A percentile compares a stretch with the other conserved stretches of the same genome.
These are phyloP conservation scores for Metschnikowia matae DNA, from an alignment of 805 yeast genomes.

Conservation along the genomic window DNA sequence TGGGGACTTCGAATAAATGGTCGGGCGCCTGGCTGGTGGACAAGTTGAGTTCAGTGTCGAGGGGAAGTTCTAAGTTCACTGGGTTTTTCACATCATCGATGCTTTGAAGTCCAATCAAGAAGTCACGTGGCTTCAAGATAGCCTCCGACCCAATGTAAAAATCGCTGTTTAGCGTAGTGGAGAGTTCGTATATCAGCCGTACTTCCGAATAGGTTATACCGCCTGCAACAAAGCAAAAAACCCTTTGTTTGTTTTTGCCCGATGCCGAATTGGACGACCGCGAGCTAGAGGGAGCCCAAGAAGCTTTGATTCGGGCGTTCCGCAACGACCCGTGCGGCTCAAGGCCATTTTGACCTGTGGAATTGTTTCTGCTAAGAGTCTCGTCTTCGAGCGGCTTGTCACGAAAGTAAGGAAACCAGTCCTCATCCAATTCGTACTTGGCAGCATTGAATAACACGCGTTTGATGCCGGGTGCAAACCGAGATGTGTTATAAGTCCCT, in stretches of 20 bases:
- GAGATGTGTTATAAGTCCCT: constrained; percentile 58
- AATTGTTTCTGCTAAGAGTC: constrained; percentile 18
- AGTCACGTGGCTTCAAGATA: constrained; percentile 49
- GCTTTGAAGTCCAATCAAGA: constrained; percentile 39
- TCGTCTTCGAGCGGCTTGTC: constrained; percentile 64
- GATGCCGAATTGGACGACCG: constrained; percentile 15
- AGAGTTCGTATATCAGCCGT: constrained; percentile 68
- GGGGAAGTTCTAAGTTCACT: constrained; percentile 37
- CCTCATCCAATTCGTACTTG: constrained; percentile 50
- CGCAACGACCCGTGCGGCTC: constrained; percentile 14
- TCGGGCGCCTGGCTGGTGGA: constrained; percentile 16
- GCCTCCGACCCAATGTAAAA: constrained; percentile 41
- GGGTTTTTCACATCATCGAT: constrained; percentile 36
- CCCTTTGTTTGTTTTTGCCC: constrained; percentile 48
- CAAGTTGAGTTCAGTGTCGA: constrained; percentile 11
- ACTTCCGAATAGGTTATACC: constrained; percentile 84
- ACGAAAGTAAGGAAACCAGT: constrained; percentile 66
- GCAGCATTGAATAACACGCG: constrained; percentile 51
- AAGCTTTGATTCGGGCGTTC: constrained; percentile 17
- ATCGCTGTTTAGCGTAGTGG: constrained; percentile 60
- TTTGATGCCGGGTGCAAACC: constrained; percentile 69
- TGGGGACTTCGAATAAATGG: constrained; percentile 14
- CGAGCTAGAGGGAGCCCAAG: constrained; percentile 18
- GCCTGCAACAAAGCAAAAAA: constrained; percentile 82
- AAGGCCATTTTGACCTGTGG: background rate